phyloP scores from a whole-genome alignment of 225 moss, liverwort and hornwort genomes.

The Antitrichia curtipendula region DNA sequence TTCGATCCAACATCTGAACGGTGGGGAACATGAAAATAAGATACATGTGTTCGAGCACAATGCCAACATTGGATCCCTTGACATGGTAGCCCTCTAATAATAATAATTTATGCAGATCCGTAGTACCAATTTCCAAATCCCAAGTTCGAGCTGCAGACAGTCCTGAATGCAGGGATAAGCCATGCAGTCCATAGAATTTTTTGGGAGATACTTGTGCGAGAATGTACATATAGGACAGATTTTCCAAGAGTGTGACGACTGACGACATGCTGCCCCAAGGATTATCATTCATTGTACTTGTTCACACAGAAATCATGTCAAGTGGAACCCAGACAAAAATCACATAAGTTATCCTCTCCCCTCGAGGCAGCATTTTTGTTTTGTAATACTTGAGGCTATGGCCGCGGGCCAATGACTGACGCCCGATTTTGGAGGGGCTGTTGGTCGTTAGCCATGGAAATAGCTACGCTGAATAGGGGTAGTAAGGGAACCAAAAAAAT shows the following conservation, averaged over 20 bases:
- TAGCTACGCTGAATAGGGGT: too few relatives aligned
- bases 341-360: background rate
- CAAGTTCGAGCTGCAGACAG: background rate
- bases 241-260: too few relatives aligned
- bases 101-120: background rate
- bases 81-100: background rate
- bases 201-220: background rate
- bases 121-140: background rate
- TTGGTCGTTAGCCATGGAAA: too few relatives aligned
- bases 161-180: background rate
- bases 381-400: background rate
- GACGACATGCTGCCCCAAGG: background rate
- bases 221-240: background rate
- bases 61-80: background rate
- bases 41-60: background rate
- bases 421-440: too few relatives aligned
- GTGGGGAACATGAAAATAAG: background rate
- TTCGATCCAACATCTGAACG: background rate
- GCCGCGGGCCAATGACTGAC: too few relatives aligned
- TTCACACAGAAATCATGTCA: background rate
- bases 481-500: too few relatives aligned
- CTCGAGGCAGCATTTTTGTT: background rate
- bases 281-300: background rate
- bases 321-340: background rate
- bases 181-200: background rate